Evolutionary conservation across 1,284 basidiomycete species (phyloP).

Genomic region (Ustanciosporium gigantosporum): DNA sequence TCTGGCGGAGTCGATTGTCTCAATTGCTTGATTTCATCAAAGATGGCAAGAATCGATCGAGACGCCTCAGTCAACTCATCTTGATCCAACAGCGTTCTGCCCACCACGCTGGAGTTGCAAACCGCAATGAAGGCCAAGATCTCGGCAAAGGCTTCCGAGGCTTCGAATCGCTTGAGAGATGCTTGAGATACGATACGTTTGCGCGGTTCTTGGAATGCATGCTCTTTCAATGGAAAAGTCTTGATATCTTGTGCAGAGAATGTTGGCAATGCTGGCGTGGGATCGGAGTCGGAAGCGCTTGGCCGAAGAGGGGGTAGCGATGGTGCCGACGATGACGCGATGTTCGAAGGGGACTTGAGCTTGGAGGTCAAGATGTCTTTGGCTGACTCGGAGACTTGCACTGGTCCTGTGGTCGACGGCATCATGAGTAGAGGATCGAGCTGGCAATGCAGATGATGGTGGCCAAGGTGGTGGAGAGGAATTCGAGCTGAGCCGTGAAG

Average conservation of each 20-base stretch:
- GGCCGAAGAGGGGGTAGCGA: not conserved
- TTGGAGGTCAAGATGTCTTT: not conserved
- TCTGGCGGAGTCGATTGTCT: constrained; percentile 78
- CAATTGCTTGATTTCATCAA: constrained; percentile 33
- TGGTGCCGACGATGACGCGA: not conserved
- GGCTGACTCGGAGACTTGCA: not conserved
- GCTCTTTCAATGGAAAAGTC: constrained; percentile 4
- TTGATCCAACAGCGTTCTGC: constrained; percentile 71
- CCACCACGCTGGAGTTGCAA: constrained; percentile 77
- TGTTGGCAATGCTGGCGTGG: not conserved
- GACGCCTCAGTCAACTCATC: constrained; percentile 18
- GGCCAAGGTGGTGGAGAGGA: too few relatives aligned
- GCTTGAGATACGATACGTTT: constrained; percentile 80
- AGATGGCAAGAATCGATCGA: constrained; percentile 50
- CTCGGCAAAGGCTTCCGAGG: constrained; percentile 72
- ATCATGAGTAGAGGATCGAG: not conserved
- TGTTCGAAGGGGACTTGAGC: not conserved
- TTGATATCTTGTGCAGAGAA: too few relatives aligned
- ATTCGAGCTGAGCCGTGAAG: too few relatives aligned
- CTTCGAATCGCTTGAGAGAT: constrained; percentile 81
- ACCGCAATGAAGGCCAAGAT: constrained; percentile 75
- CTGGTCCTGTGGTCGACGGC: not conserved
- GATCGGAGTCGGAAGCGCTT: not conserved
- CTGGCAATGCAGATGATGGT: too few relatives aligned
- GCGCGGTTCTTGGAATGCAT: constrained; percentile 54